These are phyloP conservation scores for Arthrinium phaeospermum DNA, from an alignment of 2,329 filamentous ascomycete species.

Conservation along the genomic window DNA sequence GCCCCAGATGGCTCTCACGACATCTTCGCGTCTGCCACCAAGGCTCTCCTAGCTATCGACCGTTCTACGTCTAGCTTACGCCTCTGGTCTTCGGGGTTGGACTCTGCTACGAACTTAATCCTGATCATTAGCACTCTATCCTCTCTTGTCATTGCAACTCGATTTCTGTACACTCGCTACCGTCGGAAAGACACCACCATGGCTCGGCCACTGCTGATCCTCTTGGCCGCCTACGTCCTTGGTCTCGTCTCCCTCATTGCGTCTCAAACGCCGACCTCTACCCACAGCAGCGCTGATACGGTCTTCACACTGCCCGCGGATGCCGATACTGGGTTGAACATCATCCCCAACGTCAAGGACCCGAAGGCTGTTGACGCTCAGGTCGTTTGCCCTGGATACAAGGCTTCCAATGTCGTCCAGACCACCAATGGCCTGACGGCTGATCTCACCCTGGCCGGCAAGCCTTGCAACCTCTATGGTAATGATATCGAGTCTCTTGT, in stretches of 20 bases:
- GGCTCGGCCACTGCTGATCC: slow-evolving; percentile 19
- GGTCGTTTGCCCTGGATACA: slow-evolving; percentile 71
- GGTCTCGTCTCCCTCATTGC: slow-evolving; percentile 18
- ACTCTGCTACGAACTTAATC: neutral
- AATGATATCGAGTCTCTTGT: slow-evolving; percentile 72
- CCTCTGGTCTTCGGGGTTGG: neutral
- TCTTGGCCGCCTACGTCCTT: slow-evolving; percentile 22
- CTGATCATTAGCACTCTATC: slow-evolving; percentile 12
- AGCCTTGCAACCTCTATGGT: slow-evolving; percentile 78
- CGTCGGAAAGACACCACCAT: slow-evolving; percentile 22
- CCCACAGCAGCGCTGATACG: neutral
- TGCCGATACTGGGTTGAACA: slow-evolving; percentile 49
- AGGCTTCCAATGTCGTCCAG: slow-evolving; percentile 62
- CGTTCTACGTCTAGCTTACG: neutral
- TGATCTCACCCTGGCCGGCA: slow-evolving; percentile 71
- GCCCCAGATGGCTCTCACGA: neutral
- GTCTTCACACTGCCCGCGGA: slow-evolving; percentile 53
- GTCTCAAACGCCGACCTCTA: slow-evolving; percentile 12
- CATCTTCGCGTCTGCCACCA: neutral
- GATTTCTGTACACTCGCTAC: slow-evolving; percentile 7
- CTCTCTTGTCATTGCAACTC: slow-evolving; percentile 18
- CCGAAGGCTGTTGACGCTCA: slow-evolving; percentile 68
- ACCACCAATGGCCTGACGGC: slow-evolving; percentile 67
- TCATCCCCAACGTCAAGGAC: slow-evolving; percentile 69
- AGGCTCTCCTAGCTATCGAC: neutral